Conservation (phyloP, 768 basidiomycete species). For the Rhodotorula toruloides region DNA sequence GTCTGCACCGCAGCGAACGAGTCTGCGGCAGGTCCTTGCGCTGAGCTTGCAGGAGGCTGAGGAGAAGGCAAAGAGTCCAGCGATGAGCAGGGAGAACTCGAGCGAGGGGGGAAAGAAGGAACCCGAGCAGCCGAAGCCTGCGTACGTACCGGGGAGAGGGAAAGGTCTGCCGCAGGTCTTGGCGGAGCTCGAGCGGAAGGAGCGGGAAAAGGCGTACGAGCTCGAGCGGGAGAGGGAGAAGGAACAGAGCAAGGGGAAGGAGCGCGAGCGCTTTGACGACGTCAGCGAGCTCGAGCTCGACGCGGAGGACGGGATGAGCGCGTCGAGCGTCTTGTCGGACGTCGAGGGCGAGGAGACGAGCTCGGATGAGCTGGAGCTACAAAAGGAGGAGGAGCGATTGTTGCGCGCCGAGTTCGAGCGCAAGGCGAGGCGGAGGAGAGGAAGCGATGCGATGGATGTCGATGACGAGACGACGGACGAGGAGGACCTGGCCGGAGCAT, state of each 20-base stretch:
- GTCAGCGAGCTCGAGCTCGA: conserved; percentile 19
- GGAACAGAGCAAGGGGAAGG: not conserved
- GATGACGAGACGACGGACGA: conserved; percentile 13
- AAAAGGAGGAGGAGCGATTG: conserved; percentile 28
- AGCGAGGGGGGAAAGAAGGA: conserved; percentile 7
- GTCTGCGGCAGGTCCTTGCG: conserved; percentile 34
- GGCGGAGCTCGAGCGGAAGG: no score
- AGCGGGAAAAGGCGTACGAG: not conserved
- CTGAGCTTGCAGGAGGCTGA: conserved; percentile 26
- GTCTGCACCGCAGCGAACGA: conserved; percentile 5
- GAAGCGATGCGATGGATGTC: not conserved
- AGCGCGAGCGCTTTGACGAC: conserved; percentile 4
- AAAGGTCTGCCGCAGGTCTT: not conserved
- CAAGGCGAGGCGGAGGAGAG: not conserved
- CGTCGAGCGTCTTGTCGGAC: not conserved
- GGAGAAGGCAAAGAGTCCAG: not conserved
- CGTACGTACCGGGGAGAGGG: not conserved
- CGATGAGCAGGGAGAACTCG: conserved; percentile 6
- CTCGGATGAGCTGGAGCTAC: conserved; percentile 9
- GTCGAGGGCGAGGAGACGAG: not conserved
- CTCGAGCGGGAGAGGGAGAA: no score
- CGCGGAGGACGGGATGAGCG: not conserved
- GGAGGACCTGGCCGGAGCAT: conserved; percentile 3
- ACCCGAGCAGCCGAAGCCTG: not conserved
- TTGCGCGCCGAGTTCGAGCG: conserved; percentile 27